Base-by-base conservation (phyloP, 176 grass and related monocot genomes). In the Tillandsia fasciculata region DNA sequence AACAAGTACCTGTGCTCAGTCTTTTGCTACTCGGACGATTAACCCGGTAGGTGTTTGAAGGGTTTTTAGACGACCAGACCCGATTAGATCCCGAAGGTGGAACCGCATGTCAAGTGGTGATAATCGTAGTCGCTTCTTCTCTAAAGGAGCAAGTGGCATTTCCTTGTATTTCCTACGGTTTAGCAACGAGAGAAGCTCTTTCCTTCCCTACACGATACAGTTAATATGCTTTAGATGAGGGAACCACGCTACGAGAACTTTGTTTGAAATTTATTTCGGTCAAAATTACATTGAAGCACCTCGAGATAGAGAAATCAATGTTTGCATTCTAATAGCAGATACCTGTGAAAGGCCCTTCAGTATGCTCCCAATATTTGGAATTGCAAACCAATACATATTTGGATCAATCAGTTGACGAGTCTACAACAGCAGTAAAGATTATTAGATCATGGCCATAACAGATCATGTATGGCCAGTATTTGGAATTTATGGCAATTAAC, bases 341-440 rank as follows among this genome's bases (percentile, higher is more conserved):
- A 96, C 91, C 87, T 96, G 87, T 48, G 87, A 73, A 77, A 96
- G 67, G 64, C 91, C 84, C 76, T 96, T 96, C 79, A 90, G 76
- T 56, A 96, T 66, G 47, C 73, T 72, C 47, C 87, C 91, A 67
- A 96, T 85, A 74, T 76, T 85, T 83, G 87, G 91, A 85, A 96
- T 87, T 52, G 84, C 71, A 82, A 96, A 90, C 91, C 87, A 96
- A 73, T 96, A 96, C 71, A 85, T 77, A 73, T 90, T 90, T 48
- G 87, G 84, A 87, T 90, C 87, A 83, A 90, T 85, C 72, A 96
- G 66, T 82, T 90, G 91, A 24, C 83, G 81, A n/a, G 81, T 96
- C 91, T 96, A 83, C 64, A 80, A 63, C 29, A 72, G 50, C 33
- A 65, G 26, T 9, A 66, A 27, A 80, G 61, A 51, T 10, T 80